These are phyloP conservation scores for Solanum aculeatissimum DNA, from an alignment of 305 asterid species.

Conservation along the genomic window DNA sequence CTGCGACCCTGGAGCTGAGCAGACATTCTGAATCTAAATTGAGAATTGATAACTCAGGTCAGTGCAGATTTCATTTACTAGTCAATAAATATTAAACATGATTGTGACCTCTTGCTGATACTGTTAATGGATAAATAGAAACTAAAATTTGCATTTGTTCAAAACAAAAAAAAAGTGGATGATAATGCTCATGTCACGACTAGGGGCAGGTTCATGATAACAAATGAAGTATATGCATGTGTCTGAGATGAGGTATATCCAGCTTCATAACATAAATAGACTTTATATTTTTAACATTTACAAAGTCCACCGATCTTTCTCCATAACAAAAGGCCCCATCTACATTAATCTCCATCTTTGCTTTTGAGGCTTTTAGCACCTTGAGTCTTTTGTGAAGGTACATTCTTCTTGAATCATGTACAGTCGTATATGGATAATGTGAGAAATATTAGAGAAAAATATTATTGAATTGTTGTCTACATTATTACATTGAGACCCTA, in stretches of 20 bases:
- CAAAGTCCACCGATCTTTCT: neutral
- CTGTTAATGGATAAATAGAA: neutral
- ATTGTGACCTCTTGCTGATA: neutral
- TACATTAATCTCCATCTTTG: neutral
- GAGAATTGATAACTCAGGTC: constrained; percentile 56
- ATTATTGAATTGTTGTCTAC: no score
- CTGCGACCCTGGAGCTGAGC: constrained; percentile 52
- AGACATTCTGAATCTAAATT: constrained; percentile 30
- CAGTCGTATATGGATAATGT: neutral
- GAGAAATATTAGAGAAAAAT: no score
- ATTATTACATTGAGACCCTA: no score
- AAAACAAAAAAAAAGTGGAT: neutral
- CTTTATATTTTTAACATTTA: neutral
- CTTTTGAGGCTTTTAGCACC: neutral
- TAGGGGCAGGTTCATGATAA: neutral
- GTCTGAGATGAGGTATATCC: neutral
- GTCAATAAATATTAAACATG: neutral
- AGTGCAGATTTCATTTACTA: constrained; percentile 1
- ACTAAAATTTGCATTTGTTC: neutral
- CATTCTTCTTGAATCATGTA: neutral
- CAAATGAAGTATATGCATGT: neutral
- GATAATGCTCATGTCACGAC: neutral
- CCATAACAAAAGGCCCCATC: neutral
- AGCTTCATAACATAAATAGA: neutral
- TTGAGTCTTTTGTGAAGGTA: neutral